Evolutionary conservation across 352 stramenopile species (phyloP).

Genomic region (Globisporangium megalacanthum): DNA sequence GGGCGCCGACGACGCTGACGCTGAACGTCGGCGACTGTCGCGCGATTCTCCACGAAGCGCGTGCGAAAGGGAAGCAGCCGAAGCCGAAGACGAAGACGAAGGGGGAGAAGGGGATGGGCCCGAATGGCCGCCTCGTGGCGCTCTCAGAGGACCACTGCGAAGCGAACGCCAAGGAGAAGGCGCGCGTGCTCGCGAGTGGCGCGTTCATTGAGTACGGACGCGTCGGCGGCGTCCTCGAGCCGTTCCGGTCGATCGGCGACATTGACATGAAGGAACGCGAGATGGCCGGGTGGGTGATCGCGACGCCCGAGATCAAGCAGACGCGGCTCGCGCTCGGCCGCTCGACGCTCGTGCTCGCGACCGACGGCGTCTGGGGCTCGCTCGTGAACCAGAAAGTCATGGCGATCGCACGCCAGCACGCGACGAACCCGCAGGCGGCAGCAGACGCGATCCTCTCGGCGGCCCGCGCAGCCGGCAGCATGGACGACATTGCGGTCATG

Average conservation of each 20-base stretch:
- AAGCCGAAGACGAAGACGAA: not conserved
- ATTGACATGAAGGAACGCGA: conserved; percentile 71
- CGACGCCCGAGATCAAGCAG: conserved; percentile 57
- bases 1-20: conserved; percentile 42
- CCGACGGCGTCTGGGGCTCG: conserved; percentile 70
- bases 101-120: conserved; percentile 3
- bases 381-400: conserved; percentile 58
- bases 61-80: conserved; percentile 9
- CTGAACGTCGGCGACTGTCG: conserved; percentile 77
- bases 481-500: conserved; percentile 61
- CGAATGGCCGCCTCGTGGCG: conserved; percentile 18
- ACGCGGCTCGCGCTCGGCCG: conserved; percentile 34
- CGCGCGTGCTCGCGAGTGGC: conserved; percentile 52
- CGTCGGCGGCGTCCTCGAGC: conserved; percentile 72
- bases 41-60: conserved; percentile 38
- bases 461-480: conserved; percentile 42
- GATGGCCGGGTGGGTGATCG: conserved; percentile 74
- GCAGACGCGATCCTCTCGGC: conserved; percentile 50
- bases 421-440: conserved; percentile 30
- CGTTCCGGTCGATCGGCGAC: conserved; percentile 82
- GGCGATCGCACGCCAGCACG: conserved; percentile 23
- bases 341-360: conserved; percentile 58
- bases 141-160: conserved; percentile 75
- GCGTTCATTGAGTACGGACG: conserved; percentile 64
- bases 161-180: conserved; percentile 45